Percentiles rank a stretch among this genome's conserved stretches.
Conservation (phyloP, 805 yeast genomes). For the Wickerhamiella allomyrinae region DNA sequence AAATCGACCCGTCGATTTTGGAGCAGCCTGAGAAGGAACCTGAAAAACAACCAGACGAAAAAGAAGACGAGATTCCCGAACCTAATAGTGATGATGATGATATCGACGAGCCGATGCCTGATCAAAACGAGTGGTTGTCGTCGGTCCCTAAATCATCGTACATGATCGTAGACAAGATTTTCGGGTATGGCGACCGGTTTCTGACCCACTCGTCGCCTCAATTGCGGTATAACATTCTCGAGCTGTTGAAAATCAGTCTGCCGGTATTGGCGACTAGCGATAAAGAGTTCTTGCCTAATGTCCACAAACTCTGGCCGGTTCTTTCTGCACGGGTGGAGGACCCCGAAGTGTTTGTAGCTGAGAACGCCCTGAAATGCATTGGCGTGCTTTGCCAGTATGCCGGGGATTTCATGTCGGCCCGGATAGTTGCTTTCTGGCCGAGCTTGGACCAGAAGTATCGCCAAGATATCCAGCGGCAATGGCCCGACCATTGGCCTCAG, state of each 20-base stretch:
- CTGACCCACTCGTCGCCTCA: conserved; percentile 51
- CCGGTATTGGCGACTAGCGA: conserved; percentile 42
- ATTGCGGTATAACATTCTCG: conserved; percentile 43
- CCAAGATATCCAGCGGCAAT: conserved; percentile 2
- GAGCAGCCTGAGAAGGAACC: conserved; percentile 17
- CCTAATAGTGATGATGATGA: conserved; percentile 26
- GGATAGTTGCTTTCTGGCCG: conserved; percentile 21
- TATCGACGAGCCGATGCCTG: conserved; percentile 24
- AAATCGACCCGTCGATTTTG: conserved; percentile 4
- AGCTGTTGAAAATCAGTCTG: conserved; percentile 30
- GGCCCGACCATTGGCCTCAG: conserved; percentile 15
- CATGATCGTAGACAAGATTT: conserved; percentile 42
- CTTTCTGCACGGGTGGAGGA: conserved; percentile 23
- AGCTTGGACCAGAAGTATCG: neutral
- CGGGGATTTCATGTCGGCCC: conserved; percentile 24
- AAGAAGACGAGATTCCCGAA: conserved; percentile 6
- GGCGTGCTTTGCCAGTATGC: conserved; percentile 18
- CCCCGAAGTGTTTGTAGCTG: conserved; percentile 22
- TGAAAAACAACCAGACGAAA: neutral
- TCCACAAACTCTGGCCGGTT: conserved; percentile 42
- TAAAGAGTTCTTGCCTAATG: conserved; percentile 33
- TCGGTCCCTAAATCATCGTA: conserved; percentile 52
- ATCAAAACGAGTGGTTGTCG: conserved; percentile 42
- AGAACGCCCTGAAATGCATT: conserved; percentile 21
- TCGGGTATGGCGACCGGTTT: conserved; percentile 53